Evolutionary conservation across 208 protist species (phyloP).

Genomic region (Entamoeba dispar): DNA sequence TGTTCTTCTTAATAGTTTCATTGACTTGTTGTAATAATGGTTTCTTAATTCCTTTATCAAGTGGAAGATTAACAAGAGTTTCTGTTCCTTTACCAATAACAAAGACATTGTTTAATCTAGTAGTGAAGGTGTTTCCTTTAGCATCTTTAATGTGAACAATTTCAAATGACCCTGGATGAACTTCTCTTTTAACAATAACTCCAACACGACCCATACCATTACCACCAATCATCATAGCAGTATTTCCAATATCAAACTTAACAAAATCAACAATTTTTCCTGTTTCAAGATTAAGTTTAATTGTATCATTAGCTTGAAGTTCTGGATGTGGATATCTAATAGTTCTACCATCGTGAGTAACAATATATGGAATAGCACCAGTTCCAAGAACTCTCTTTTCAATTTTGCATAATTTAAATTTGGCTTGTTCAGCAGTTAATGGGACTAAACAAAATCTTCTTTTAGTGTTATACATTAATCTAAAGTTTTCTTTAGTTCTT

Average conservation of each 20-base stretch:
- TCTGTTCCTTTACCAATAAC: too few species aligned
- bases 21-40: too few species aligned
- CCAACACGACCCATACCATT: too few species aligned
- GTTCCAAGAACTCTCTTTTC: conserved; percentile 56
- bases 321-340: conserved; percentile 90
- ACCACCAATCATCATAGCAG: conserved; percentile 81
- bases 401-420: conserved; percentile 85
- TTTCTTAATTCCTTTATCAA: too few species aligned
- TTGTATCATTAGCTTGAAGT: conserved; percentile 75
- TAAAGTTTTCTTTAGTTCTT: conserved; percentile 87
- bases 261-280: conserved; percentile 64
- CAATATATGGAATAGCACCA: conserved; percentile 71
- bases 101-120: too few species aligned
- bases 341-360: conserved; percentile 93
- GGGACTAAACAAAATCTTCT: conserved; percentile 82
- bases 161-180: too few species aligned
- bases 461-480: conserved; percentile 93
- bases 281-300: conserved; percentile 80
- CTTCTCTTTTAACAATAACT: too few species aligned
- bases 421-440: conserved; percentile 67
- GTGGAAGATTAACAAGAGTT: too few species aligned
- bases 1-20: too few species aligned
- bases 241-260: conserved; percentile 62
- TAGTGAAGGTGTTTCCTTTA: too few species aligned
- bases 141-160: too few species aligned